Base-by-base conservation (phyloP, 495 filamentous ascomycete genomes). In the Paragyromitra xinjiangensis region DNA sequence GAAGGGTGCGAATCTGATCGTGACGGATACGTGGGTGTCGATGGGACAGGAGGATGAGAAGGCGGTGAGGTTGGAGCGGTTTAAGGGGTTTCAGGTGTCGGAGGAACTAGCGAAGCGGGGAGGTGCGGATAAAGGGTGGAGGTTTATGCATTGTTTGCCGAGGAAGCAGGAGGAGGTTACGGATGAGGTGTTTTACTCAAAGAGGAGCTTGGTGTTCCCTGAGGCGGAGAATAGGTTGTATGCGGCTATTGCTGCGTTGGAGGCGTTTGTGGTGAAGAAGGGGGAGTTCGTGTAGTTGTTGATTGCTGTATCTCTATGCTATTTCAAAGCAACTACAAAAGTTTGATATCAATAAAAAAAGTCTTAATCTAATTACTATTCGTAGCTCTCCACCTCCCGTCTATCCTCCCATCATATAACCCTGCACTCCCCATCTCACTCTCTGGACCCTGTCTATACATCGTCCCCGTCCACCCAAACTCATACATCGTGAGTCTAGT, bases 71-170 rank as follows among this genome's bases (percentile, higher is more conserved):
- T 80, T 97, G 73, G 89, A 90, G 84, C 93, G 90, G 37, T 99
- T 99, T 81, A 87, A 88, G 39, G 94, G 95, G 42, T 99, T 93
- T 84, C 95, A 97, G 83, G 91, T 99, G 78, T 97, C 94, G 2
- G 84, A 88, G 12, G 91, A 93, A 61, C 84, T 99, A 45, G 95
- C 93, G 1, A 87, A 91, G 84, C 87, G 90, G 56, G 95, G 95
- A 51, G 93, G 93, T 40, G 95, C 95, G 12, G 96, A 96, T 83
- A 87, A 91, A 42, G 87, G 87, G 72, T 99, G 95, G 95, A 94
- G 92, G 85, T 99, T 98, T 82, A 98, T 99, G 95, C 95, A 99
- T 87, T 99, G 95, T 83, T 84, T 99, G 64, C 95, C 95, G n/a
- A 88, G 95, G 64, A 94, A 99, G 79, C 89, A 87, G 0, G 95